Conservation (phyloP, 257 asterid genomes). For the Primulina huaijiensis region DNA sequence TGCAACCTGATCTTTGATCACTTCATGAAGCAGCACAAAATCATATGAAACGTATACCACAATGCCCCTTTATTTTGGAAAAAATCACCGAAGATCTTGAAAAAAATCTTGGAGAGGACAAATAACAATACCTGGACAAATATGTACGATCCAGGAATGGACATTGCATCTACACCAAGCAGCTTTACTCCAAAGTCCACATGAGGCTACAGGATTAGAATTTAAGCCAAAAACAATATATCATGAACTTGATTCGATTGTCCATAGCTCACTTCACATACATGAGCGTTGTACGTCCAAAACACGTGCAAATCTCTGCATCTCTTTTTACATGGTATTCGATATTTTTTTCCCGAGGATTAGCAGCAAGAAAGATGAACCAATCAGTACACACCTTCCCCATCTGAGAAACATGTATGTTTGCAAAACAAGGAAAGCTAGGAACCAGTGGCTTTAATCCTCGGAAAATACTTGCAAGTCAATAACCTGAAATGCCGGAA, state of each 20-base stretch:
- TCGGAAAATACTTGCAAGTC: constrained; percentile 93
- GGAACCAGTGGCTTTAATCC: constrained; percentile 96
- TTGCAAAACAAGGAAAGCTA: constrained; percentile 87
- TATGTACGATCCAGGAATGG: constrained; percentile 85
- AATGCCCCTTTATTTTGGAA: no score
- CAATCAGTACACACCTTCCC: constrained; percentile 55
- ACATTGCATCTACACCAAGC: constrained; percentile 87
- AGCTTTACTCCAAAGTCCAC: constrained; percentile 95
- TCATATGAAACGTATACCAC: not conserved
- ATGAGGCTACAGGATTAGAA: constrained; percentile 65
- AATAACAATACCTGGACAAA: constrained; percentile 63
- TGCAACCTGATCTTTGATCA: constrained; percentile 86
- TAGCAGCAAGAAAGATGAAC: constrained; percentile 10
- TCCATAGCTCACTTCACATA: no score
- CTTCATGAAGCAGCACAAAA: constrained; percentile 44
- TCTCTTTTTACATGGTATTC: not conserved
- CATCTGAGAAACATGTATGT: constrained; percentile 84
- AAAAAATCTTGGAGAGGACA: no score
- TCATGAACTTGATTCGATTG: not conserved
- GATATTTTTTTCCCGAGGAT: not conserved
- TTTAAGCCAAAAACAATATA: constrained; percentile 5
- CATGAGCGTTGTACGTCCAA: not conserved
- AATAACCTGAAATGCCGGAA: constrained; percentile 58
- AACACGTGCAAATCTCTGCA: not conserved
- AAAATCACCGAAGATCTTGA: no score